These are phyloP conservation scores for Olyra latifolia DNA, from an alignment of 176 grass and related monocot species.

Conservation along the genomic window DNA sequence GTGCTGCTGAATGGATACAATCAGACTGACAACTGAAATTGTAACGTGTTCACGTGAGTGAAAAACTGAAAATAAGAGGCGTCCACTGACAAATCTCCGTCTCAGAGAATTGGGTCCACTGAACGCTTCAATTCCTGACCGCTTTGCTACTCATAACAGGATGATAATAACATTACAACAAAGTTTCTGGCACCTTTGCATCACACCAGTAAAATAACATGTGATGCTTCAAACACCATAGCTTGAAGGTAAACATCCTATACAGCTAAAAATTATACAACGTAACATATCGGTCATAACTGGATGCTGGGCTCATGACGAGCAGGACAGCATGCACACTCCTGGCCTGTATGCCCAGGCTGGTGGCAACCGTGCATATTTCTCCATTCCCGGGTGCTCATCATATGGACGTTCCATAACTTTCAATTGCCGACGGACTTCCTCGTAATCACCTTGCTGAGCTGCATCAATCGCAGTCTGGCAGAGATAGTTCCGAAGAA, in stretches of 20 bases:
- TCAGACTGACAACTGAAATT: background rate
- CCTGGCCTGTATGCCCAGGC: constrained; percentile 98
- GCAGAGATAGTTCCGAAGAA: constrained; percentile 92
- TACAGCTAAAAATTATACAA: constrained; percentile 31
- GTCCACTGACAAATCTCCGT: background rate
- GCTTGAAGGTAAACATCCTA: constrained; percentile 26
- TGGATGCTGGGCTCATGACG: constrained; percentile 52
- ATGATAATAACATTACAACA: background rate
- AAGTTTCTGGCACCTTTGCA: background rate
- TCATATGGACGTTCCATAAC: constrained; percentile 80
- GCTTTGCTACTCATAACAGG: background rate
- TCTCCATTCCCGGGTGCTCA: constrained; percentile 87
- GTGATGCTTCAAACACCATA: constrained; percentile 23
- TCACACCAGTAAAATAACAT: constrained; percentile 26
- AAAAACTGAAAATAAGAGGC: background rate
- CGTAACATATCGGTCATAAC: background rate
- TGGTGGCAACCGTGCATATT: constrained; percentile 82
- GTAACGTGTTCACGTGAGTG: no score
- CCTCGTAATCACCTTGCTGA: constrained; percentile 75
- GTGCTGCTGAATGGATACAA: background rate
- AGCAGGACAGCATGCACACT: constrained; percentile 98
- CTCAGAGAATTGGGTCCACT: background rate
- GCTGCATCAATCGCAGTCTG: constrained; percentile 79
- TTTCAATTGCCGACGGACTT: constrained; percentile 66
- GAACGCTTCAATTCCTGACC: background rate